These are phyloP conservation scores for Lentinula guzmanii DNA, from an alignment of 768 basidiomycete species.

Conservation along the genomic window DNA sequence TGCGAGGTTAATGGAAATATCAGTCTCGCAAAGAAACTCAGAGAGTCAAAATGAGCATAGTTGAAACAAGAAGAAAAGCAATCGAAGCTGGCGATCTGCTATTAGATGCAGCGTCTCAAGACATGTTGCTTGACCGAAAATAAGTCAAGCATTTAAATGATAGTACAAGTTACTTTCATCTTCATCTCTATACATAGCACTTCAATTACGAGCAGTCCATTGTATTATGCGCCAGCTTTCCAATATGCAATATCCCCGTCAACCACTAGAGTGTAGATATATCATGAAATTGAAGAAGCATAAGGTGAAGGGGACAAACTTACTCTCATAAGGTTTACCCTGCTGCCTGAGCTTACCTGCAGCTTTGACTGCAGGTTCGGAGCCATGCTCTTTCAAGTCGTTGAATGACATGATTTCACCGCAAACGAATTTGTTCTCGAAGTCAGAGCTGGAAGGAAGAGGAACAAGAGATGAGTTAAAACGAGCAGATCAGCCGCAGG, in stretches of 20 bases:
- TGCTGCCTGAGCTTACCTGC: conserved; percentile 93
- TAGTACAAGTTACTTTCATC: too few species aligned
- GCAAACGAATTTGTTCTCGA: conserved; percentile 96
- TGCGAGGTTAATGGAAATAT: too few species aligned
- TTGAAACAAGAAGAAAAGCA: too few species aligned
- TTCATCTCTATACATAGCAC: too few species aligned
- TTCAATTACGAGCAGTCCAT: background rate
- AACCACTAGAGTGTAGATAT: conserved; percentile 40
- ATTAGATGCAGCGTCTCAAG: too few species aligned
- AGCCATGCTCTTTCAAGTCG: conserved; percentile 87
- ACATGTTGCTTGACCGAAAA: too few species aligned
- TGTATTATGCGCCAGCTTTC: conserved; percentile 61
- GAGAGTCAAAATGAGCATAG: too few species aligned
- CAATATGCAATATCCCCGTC: conserved; percentile 92
- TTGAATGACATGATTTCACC: conserved; percentile 94
- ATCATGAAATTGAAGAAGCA: background rate
- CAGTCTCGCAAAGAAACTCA: too few species aligned
- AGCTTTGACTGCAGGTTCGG: conserved; percentile 88
- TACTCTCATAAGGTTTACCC: conserved; percentile 95
- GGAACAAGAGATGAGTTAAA: background rate
- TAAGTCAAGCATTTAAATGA: too few species aligned
- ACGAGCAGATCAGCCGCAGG: background rate
- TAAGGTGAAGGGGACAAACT: conserved; percentile 20
- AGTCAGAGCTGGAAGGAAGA: conserved; percentile 63
- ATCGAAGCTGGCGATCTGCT: too few species aligned